These are phyloP conservation scores for Diaporthe amygdali DNA, from an alignment of 2,329 filamentous ascomycete species.

Conservation along the genomic window DNA sequence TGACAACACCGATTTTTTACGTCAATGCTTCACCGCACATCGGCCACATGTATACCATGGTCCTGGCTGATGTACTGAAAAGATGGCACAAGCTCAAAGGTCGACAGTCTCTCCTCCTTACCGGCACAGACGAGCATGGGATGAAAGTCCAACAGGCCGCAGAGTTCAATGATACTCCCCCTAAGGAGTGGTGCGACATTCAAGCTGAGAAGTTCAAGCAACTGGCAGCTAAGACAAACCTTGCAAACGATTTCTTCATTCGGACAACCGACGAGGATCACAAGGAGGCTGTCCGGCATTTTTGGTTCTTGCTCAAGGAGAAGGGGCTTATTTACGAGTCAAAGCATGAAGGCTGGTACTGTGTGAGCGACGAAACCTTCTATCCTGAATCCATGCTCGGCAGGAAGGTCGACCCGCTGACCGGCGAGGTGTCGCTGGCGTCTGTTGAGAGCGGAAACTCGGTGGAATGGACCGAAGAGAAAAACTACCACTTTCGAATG, in stretches of 20 bases:
- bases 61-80: conserved; percentile 90
- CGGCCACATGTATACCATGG: conserved; percentile 92
- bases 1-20: conserved; percentile 98
- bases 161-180: conserved; percentile 68
- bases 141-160: conserved; percentile 96
- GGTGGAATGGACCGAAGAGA: conserved; percentile 93
- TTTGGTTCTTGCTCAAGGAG: conserved; percentile 83
- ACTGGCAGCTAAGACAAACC: conserved; percentile 71
- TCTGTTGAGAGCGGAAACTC: conserved; percentile 88
- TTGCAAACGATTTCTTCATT: conserved; percentile 86
- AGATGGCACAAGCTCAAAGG: conserved; percentile 85
- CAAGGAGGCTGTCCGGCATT: conserved; percentile 82
- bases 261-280: conserved; percentile 88
- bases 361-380: conserved; percentile 94
- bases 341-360: conserved; percentile 95
- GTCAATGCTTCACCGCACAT: conserved; percentile 97
- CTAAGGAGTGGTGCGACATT: conserved; percentile 87
- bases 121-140: conserved; percentile 96
- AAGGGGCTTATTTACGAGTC: conserved; percentile 81
- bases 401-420: conserved; percentile 75
- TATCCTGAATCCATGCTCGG: conserved; percentile 81
- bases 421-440: conserved; percentile 82
- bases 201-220: conserved; percentile 81
- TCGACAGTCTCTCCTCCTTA: conserved; percentile 74
- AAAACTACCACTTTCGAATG: conserved; percentile 93